A percentile compares a stretch with the other conserved stretches of the same genome.
These are phyloP conservation scores for Oryza meridionalis DNA, from an alignment of 176 grass and related monocot genomes.

Conservation along the genomic window DNA sequence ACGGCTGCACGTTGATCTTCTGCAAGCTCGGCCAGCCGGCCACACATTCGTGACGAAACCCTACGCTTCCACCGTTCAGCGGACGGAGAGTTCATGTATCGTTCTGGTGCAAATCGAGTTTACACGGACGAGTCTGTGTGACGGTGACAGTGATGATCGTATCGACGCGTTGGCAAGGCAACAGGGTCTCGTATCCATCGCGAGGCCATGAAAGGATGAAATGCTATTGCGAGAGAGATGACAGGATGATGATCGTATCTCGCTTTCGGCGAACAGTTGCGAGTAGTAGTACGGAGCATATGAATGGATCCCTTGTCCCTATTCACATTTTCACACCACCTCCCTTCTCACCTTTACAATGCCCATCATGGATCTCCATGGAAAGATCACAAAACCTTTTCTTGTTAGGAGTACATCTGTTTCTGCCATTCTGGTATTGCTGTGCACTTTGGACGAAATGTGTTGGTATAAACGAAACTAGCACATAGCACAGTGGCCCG, in stretches of 20 bases:
- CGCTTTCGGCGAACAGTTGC: background rate
- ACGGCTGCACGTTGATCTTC: too few species aligned
- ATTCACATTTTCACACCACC: too few species aligned
- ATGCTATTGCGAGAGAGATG: background rate
- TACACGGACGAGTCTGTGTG: background rate
- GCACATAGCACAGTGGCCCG: too few species aligned
- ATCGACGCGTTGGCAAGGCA: background rate
- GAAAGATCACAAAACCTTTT: background rate
- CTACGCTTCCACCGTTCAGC: background rate
- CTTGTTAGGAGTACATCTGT: background rate
- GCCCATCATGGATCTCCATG: too few species aligned
- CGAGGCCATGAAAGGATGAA: background rate
- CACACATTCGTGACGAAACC: conserved; percentile 7
- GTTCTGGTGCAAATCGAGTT: background rate
- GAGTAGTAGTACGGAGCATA: too few species aligned
- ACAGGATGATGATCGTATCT: background rate
- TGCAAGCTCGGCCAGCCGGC: background rate
- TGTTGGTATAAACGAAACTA: background rate
- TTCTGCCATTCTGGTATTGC: background rate
- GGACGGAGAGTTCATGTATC: background rate
- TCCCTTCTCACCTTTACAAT: too few species aligned
- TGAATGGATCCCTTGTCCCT: too few species aligned
- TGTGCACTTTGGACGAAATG: background rate
- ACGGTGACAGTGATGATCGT: background rate
- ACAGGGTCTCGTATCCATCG: too few species aligned